These are phyloP conservation scores for Coccinonectria pachysandricola DNA, from an alignment of 2,329 filamentous ascomycete species.

Conservation along the genomic window DNA sequence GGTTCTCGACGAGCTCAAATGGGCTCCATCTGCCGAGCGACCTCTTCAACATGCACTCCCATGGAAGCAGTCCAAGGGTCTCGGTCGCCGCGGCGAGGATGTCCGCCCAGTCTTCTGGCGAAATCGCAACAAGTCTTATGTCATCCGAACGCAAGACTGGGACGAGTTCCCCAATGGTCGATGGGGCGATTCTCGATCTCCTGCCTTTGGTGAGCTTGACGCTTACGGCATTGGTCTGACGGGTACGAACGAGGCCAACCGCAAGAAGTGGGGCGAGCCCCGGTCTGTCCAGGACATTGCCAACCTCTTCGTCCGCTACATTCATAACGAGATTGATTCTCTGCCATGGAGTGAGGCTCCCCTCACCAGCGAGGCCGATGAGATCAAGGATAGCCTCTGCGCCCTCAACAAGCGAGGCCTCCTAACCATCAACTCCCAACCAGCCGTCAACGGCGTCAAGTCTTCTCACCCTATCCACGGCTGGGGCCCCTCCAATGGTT, in stretches of 20 bases:
- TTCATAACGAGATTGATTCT: constrained; percentile 68
- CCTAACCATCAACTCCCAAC: constrained; percentile 95
- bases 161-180: constrained; percentile 98
- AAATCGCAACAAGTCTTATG: constrained; percentile 91
- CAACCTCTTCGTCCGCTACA: constrained; percentile 73
- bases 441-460: constrained; percentile 82
- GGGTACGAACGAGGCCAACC: constrained; percentile 91
- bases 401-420: constrained; percentile 77
- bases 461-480: constrained; percentile 80
- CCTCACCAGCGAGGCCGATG: constrained; percentile 71
- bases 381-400: constrained; percentile 67
- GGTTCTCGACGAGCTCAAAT: constrained; percentile 80
- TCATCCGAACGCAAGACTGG: constrained; percentile 94
- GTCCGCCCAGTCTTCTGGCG: constrained; percentile 98
- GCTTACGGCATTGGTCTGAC: constrained; percentile 89
- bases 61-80: constrained; percentile 88
- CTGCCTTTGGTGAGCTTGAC: constrained; percentile 91
- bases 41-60: constrained; percentile 84
- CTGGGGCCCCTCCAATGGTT: constrained; percentile 91
- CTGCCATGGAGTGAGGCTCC: constrained; percentile 91
- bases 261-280: constrained; percentile 88
- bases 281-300: constrained; percentile 70
- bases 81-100: constrained; percentile 84
- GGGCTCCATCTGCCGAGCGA: constrained; percentile 67
- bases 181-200: constrained; percentile 95